These are phyloP conservation scores for Aureobasidium pullulans DNA, from an alignment of 2,329 filamentous ascomycete genomes.

Conservation along the genomic window DNA sequence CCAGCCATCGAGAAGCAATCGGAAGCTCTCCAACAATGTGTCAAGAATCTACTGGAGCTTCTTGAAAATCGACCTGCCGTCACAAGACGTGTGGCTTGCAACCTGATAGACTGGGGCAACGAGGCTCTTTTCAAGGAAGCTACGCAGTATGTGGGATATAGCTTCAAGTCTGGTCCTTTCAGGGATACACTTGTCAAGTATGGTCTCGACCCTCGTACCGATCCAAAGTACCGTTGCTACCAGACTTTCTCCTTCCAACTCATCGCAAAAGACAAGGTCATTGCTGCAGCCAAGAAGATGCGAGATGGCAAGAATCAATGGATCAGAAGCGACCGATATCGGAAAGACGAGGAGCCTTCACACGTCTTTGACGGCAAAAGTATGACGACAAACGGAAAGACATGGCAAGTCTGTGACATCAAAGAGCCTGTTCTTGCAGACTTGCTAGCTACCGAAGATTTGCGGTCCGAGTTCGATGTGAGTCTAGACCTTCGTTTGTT, in stretches of 20 bases:
- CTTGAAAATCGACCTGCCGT: constrained; percentile 74
- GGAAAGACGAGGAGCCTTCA: constrained; percentile 28
- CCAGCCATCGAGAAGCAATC: constrained; percentile 39
- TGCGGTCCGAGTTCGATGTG: constrained; percentile 42
- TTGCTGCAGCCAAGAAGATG: constrained; percentile 12
- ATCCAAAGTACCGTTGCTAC: constrained; percentile 70
- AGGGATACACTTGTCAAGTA: constrained; percentile 79
- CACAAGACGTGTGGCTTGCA: constrained; percentile 75
- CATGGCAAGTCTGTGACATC: constrained; percentile 93
- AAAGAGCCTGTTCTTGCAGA: constrained; percentile 65
- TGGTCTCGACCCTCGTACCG: constrained; percentile 74
- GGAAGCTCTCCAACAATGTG: constrained; percentile 48
- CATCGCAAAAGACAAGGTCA: constrained; percentile 23
- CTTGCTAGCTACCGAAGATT: constrained; percentile 57
- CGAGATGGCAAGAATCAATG: constrained; percentile 11
- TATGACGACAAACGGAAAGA: constrained; percentile 72
- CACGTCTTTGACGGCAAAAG: constrained; percentile 79
- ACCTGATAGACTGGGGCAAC: constrained; percentile 53
- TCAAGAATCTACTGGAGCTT: constrained; percentile 56
- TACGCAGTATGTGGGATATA: constrained; percentile 79
- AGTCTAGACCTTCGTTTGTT: constrained; percentile 50
- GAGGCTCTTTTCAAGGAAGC: constrained; percentile 60
- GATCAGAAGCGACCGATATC: constrained; percentile 14
- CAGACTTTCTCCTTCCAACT: constrained; percentile 87
- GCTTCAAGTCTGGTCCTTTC: constrained; percentile 89